Evolutionary conservation across 108 stramenopile species (phyloP), one percentile per base, ranked within the genome.

Genomic region (Nitzschia sp.): DNA sequence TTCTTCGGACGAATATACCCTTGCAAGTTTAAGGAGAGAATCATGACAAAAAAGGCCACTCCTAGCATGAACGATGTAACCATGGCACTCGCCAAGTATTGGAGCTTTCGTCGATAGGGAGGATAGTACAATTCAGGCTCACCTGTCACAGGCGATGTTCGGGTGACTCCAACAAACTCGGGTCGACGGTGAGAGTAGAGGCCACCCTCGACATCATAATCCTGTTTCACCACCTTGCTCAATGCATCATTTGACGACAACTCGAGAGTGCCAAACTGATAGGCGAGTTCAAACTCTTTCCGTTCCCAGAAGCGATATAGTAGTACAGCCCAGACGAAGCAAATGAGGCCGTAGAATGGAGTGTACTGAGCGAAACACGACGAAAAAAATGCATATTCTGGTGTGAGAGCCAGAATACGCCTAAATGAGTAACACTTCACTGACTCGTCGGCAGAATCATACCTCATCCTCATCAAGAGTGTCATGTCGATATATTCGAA

Each of bases 11-110:
- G 73, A 58, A 91, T 88, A 65, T 78, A 87, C 8, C 91, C 93
- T 73, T 94, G 93, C 30, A 91, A 28, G 61, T 94, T 94, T 52
- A 94, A 70, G 26, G 78, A 82, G 19, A 90, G 58, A 47, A 88
- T 79, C 93, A 94, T 94, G 17, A 91, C 59, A 16, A 68, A 41
- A 62, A 85, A 82, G 33, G 93, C 88, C 4, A 82, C 69, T 19
- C 35, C 45, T 16, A 94, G 66, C 74, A 91, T 73, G 26, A 66
- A 23, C n/a, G 45, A 15, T 8, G 90, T 91, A 46, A 90, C 72
- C 41, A 83, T 11, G 17, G 80, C 77, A 63, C 83, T 78, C n/a
- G 74, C 58, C 34, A 72, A 48, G 61, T 84, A 88, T 52, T 81
- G 83, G 16, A 87, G 22, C 26, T 71, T 65, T 19, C 93, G 85